These are phyloP conservation scores for Inonotus hispidus DNA, from an alignment of 1,284 basidiomycete species.

Conservation along the genomic window DNA sequence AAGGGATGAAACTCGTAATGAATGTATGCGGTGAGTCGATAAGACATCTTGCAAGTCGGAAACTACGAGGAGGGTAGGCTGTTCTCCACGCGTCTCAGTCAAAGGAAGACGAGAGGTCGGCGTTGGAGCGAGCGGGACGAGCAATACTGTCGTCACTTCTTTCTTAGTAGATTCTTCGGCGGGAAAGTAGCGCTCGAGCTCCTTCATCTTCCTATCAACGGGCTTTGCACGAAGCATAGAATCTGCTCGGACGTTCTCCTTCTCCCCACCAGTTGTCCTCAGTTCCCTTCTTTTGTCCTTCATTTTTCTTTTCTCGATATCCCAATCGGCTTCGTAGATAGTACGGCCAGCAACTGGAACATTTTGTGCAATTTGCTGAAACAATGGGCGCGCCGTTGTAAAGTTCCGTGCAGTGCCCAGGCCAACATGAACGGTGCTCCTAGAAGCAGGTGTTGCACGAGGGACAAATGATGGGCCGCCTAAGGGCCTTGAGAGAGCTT, in stretches of 20 bases:
- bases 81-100: conserved; percentile 29
- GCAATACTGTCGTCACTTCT: conserved; percentile 56
- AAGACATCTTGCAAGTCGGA: conserved; percentile 48
- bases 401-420: conserved; percentile 70
- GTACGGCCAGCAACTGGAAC: conserved; percentile 65
- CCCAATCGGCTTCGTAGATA: conserved; percentile 65
- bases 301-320: conserved; percentile 43
- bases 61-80: conserved; percentile 47
- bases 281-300: conserved; percentile 26
- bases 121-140: conserved; percentile 69
- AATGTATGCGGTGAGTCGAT: conserved; percentile 46
- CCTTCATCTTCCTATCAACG: conserved; percentile 22
- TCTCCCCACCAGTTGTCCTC: conserved; percentile 23
- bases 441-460: conserved; percentile 43
- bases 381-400: conserved; percentile 62
- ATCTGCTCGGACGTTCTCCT: conserved; percentile 22
- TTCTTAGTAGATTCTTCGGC: conserved; percentile 29
- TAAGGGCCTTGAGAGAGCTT: conserved; percentile 38
- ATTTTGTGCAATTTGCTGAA: conserved; percentile 72
- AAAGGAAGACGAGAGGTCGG: conserved; percentile 60
- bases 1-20: conserved; percentile 58
- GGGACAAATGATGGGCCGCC: conserved; percentile 43
- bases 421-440: conserved; percentile 57
- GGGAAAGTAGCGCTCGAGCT: conserved; percentile 60
- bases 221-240: conserved; percentile 29